Base-by-base conservation (phyloP, 192 early-diverging fungal genomes). In the Umbelopsis sp. region DNA sequence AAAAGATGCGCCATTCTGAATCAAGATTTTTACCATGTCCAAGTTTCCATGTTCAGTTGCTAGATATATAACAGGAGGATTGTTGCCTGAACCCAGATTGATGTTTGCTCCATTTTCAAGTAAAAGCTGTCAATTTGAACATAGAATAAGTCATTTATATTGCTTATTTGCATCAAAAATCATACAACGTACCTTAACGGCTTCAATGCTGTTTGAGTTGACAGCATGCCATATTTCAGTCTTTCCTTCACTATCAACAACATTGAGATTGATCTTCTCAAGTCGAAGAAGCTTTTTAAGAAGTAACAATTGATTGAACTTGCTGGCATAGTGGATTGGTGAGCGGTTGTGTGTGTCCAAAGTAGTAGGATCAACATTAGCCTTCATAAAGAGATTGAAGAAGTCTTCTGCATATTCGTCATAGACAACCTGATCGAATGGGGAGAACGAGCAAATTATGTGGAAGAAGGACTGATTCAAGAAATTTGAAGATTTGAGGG, bases 281-380 rank as follows among this genome's bases (percentile, higher is more conserved):
- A 59, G 29, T 2, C 14, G 14, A 26, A 88, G 59, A 4, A 88
- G 52, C 66, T 62, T 9, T 8, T 51, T 59, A 1, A 82, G 32
- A 5, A 86, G 20, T 8, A 21, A 54, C 0, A 25, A 8, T 31
- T 86, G 83, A 16, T 71, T 50, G 62, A 80, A 26, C 49, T 76
- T 76, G n/a, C 82, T 76, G 10, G 86, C 88, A 47, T 77, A 84
- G 71, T 88, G 84, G 31, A 88, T 65, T 24, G 88, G 76, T 21
- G 72, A 81, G 45, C 75, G n/a, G 16, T 65, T 67, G 16, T 73
- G 31, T 1, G 6, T 25, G 50, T 88, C 85, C 25, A 31, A 24
- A 31, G 41, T 34, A 20, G 41, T 65, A 66, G 59, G 14, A 49
- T 80, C 56, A 53, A 73, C 29, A 24, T 47, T 66, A 9, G 9